Conservation (phyloP, 2,329 filamentous ascomycete species). For the Beauveria sp. region DNA sequence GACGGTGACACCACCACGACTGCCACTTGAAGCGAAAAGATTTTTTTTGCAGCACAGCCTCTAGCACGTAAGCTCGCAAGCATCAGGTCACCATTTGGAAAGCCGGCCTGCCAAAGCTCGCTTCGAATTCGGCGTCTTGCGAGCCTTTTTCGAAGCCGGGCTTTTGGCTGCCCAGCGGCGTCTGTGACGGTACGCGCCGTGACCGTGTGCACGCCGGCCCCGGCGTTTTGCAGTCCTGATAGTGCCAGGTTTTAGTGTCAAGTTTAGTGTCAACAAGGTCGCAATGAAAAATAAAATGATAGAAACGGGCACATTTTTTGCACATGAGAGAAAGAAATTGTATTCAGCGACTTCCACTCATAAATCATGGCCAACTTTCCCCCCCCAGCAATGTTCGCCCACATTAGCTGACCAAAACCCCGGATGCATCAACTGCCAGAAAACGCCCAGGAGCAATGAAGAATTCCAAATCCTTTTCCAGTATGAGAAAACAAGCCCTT, state of each 20-base stretch:
- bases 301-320: neutral
- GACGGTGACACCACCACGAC: neutral
- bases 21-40: neutral
- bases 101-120: too few relatives aligned
- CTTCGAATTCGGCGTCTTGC: too few relatives aligned
- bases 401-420: neutral
- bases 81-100: too few relatives aligned
- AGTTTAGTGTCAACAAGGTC: neutral
- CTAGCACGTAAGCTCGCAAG: too few relatives aligned
- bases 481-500: neutral
- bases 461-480: neutral
- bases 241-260: neutral
- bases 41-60: neutral
- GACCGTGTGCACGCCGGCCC: too few relatives aligned
- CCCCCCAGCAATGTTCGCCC: slow-evolving; percentile 1
- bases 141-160: too few relatives aligned
- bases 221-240: too few relatives aligned
- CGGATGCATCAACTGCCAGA: neutral
- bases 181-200: too few relatives aligned
- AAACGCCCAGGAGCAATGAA: slow-evolving; percentile 3
- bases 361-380: slow-evolving; percentile 2
- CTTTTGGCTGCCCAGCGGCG: too few relatives aligned
- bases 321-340: neutral
- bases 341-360: neutral
- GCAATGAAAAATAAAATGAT: neutral